Evolutionary conservation across 352 stramenopile species (phyloP).

Genomic region (Phytophthora meadii): DNA sequence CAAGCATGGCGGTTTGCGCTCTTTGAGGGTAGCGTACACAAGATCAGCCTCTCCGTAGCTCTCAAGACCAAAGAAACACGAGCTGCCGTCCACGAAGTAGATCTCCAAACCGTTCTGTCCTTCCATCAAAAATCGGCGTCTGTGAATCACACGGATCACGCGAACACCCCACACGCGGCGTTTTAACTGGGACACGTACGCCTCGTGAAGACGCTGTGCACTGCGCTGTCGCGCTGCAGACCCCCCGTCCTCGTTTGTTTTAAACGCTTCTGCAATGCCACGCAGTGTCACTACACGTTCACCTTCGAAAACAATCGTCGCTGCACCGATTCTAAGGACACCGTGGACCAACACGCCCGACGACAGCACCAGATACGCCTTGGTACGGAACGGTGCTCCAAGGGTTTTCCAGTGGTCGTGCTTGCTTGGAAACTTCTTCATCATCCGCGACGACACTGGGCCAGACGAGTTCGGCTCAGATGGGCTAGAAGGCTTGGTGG

Average conservation of each 20-base stretch:
- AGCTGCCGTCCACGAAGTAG: slow-evolving; percentile 89
- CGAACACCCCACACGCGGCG: slow-evolving; percentile 81
- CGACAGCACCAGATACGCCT: slow-evolving; percentile 78
- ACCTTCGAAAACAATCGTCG: slow-evolving; percentile 84
- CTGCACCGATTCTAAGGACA: slow-evolving; percentile 71
- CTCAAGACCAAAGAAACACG: slow-evolving; percentile 78
- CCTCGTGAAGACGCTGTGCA: slow-evolving; percentile 53
- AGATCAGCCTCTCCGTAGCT: slow-evolving; percentile 72
- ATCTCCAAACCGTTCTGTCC: slow-evolving; percentile 77
- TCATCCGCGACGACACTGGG: slow-evolving; percentile 28
- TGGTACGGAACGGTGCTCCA: slow-evolving; percentile 70
- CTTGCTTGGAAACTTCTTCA: slow-evolving; percentile 47
- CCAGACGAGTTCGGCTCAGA: slow-evolving; percentile 24
- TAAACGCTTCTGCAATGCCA: slow-evolving; percentile 58
- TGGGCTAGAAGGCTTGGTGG: slow-evolving; percentile 27
- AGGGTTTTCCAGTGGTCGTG: slow-evolving; percentile 79
- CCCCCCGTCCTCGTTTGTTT: slow-evolving; percentile 48
- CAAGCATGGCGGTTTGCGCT: slow-evolving; percentile 84
- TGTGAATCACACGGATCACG: slow-evolving; percentile 82
- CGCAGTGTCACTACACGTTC: slow-evolving; percentile 77
- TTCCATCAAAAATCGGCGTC: slow-evolving; percentile 79
- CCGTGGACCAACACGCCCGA: slow-evolving; percentile 79
- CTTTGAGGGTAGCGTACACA: slow-evolving; percentile 77
- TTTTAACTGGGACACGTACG: slow-evolving; percentile 74
- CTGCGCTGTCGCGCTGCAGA: slow-evolving; percentile 33